These are phyloP conservation scores for Tolypocladium inflatum DNA, from an alignment of 2,329 filamentous ascomycete species.

Conservation along the genomic window DNA sequence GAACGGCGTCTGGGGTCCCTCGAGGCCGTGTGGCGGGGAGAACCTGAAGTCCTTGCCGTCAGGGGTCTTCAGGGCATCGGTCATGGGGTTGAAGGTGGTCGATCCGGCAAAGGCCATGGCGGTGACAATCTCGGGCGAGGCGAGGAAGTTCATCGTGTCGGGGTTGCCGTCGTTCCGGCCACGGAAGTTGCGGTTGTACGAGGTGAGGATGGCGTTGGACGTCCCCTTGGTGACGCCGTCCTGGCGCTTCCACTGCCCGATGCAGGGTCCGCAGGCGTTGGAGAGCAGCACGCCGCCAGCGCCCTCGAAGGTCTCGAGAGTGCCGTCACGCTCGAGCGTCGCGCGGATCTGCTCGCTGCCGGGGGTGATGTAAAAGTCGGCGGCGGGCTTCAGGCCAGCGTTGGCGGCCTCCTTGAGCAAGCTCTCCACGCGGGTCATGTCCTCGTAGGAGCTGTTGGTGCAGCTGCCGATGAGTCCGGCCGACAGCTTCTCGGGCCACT, in stretches of 20 bases:
- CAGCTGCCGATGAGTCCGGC: conserved; percentile 95
- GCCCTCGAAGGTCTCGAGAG: conserved; percentile 72
- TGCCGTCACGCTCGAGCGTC: conserved; percentile 82
- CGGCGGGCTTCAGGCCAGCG: conserved; percentile 82
- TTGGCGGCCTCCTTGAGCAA: conserved; percentile 84
- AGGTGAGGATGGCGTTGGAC: conserved; percentile 87
- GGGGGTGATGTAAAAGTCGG: conserved; percentile 92
- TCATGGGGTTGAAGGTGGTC: conserved; percentile 94
- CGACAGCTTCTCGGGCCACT: conserved; percentile 86
- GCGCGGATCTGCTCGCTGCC: conserved; percentile 95
- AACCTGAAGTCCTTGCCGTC: conserved; percentile 80
- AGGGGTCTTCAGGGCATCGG: conserved; percentile 71
- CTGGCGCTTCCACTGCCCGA: conserved; percentile 90
- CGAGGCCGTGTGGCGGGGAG: conserved; percentile 62
- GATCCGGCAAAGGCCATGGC: conserved; percentile 88
- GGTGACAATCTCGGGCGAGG: conserved; percentile 92
- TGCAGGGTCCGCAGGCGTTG: conserved; percentile 90
- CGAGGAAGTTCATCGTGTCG: conserved; percentile 96
- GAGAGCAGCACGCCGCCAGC: conserved; percentile 86
- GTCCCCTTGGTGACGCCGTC: conserved; percentile 80
- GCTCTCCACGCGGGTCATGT: conserved; percentile 93
- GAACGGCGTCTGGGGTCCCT: conserved; percentile 56
- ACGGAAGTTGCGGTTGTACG: conserved; percentile 97
- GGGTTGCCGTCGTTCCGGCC: conserved; percentile 95
- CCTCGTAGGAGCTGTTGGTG: conserved; percentile 97